Base-by-base conservation (phyloP, 1,284 basidiomycete genomes). In the Trichosporon inkin region DNA sequence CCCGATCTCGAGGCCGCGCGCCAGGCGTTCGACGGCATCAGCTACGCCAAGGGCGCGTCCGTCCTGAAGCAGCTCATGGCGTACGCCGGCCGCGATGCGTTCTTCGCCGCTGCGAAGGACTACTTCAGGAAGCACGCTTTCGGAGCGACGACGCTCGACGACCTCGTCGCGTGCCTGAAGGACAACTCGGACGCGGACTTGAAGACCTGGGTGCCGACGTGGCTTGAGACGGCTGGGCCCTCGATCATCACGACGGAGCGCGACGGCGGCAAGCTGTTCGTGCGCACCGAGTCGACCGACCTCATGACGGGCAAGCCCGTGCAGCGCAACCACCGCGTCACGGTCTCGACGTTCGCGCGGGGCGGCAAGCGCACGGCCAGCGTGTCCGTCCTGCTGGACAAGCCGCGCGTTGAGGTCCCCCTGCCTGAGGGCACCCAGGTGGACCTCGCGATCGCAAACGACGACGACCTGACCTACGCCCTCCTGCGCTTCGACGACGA, bases 1-100 rank as follows among this genome's bases (percentile, higher is more conserved):
- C 58, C 58, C 53, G 58, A 60, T 36, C 58, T 60, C 53, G 58
- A 60, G 53, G 41, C 58, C 5, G 58, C 58, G 35, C 58, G 58
- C 44, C 58, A 60, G 53, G 39, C 32, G 17, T 60, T 60, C 39
- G 58, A 60, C 53, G 44, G 53, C 28, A 60, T 60, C 58, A 51
- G 53, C 10, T 60, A 60, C 37, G 44, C 53, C 44, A 60, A 60
- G 53, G 58, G 58, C 10, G 58, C 58, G 7, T 49, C 58, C 10
- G 53, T 55, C 13, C 37, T 60, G 36, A 55, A 55, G 38, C 58
- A 60, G 53, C 53, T 60, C 37, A 60, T 60, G 58, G 58, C 58
- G 6, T 60, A 55, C 24, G 44, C 58, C 2, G 58, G 58, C 6
- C 41, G 58, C 19, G 58, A 60, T 22, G 44, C 58, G 24, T 60